Evolutionary conservation across 2,329 filamentous ascomycete genomes (phyloP), one percentile per base, ranked within the genome.

Genomic region (Helotiales sp.): DNA sequence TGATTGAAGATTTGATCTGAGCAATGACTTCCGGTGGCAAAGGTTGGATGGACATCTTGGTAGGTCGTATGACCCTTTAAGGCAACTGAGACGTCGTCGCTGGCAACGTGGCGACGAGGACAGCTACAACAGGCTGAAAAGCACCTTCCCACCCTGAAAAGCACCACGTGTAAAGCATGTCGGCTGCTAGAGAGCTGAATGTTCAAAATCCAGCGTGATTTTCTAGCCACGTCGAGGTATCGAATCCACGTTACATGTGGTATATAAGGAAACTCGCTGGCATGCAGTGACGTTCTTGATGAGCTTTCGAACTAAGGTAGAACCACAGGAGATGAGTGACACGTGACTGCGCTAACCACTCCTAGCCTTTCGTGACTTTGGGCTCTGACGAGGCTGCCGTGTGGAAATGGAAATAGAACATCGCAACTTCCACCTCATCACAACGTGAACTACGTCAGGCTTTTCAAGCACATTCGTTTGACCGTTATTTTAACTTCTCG

Each of bases 1-100:
- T 79, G n/a, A 85, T 85, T 0, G 93, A 96, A 0, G 93, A 96
- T 70, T 88, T 90, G 75, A 99, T 88, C 71, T 92, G 90, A 48
- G 88, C 84, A 66, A 86, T 80, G 56, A 89, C 90, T 64, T 89
- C 80, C 34, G 82, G 75, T 12, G 91, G 89, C 59, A 96, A 80
- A 51, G 80, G 84, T 63, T 80, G 79, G 69, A 95, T 93, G 61
- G 79, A 82, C 85, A 71, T 71, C 19, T 52, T 59, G 49, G 19
- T 19, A 19, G 13, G n/a, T 27, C 30, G 24, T 33, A 10, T 44
- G 13, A 42, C 24, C 2, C 27, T 24, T 36, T 34, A 53, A n/a
- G 40, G 31, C 19, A 40, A 19, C 25, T 24, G 25, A 30, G 19
- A 19, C 17, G 22, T 25, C 22, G 22, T 44, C 8, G 40, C n/a